These are phyloP conservation scores for Glaciozyma antarctica DNA, from an alignment of 768 basidiomycete genomes.

Conservation along the genomic window DNA sequence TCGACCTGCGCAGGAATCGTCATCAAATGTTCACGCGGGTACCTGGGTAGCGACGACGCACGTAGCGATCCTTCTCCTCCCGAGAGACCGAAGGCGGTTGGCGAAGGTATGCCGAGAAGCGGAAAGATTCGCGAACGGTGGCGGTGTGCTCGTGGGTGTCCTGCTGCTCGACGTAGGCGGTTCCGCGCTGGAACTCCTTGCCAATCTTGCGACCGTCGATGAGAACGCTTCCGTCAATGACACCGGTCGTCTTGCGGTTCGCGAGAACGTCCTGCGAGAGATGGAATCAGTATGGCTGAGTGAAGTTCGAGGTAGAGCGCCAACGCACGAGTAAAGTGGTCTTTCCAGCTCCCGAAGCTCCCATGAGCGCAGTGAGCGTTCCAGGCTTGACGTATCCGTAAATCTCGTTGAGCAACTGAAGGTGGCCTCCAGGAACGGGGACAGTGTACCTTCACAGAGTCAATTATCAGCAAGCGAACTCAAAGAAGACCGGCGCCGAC, in stretches of 20 bases:
- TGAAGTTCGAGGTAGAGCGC: too few species aligned
- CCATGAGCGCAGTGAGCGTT: conserved; percentile 44
- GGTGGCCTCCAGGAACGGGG: conserved; percentile 8
- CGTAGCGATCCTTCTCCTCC: conserved; percentile 41
- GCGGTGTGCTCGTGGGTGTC: conserved; percentile 40
- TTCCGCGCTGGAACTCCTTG: conserved; percentile 42
- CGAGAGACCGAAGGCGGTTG: conserved; percentile 39
- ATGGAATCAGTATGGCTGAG: too few species aligned
- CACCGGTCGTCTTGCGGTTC: conserved; percentile 40
- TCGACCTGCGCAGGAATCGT: conserved; percentile 29
- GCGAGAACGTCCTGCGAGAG: conserved; percentile 32
- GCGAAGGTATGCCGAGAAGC: conserved; percentile 42
- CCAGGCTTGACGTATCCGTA: conserved; percentile 44
- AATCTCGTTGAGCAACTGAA: conserved; percentile 32
- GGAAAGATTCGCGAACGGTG: conserved; percentile 44
- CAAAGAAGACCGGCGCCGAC: conserved; percentile 26
- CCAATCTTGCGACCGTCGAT: conserved; percentile 41
- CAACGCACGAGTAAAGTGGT: conserved; percentile 35
- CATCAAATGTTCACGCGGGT: too few species aligned
- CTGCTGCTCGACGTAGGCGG: conserved; percentile 42
- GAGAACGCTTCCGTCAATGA: conserved; percentile 43
- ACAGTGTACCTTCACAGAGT: conserved; percentile 2
- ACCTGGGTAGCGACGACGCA: too few species aligned
- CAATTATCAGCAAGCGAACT: too few species aligned
- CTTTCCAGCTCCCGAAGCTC: conserved; percentile 45